A percentile compares a stretch with the other conserved stretches of the same genome.
Evolutionary conservation across 139 green algal species (phyloP).

Genomic region (Chara braunii): DNA sequence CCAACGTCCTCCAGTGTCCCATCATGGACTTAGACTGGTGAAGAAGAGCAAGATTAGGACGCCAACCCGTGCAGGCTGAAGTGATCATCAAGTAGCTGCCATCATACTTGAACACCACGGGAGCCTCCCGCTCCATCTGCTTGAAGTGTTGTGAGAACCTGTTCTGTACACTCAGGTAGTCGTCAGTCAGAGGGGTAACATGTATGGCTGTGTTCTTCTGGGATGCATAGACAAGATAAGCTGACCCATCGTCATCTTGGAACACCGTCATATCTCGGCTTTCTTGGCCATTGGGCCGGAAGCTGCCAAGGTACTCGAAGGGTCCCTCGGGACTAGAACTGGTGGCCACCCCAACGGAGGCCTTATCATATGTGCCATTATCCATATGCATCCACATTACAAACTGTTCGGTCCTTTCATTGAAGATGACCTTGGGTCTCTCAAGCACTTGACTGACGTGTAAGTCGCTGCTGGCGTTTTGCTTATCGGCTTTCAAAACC

Average conservation of each 20-base stretch:
- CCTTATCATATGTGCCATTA: constrained; percentile 41
- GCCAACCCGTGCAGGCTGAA: constrained; percentile 51
- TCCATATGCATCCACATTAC: constrained; percentile 54
- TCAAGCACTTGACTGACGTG: constrained; percentile 38
- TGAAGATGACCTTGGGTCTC: constrained; percentile 46
- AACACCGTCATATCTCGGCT: constrained; percentile 49
- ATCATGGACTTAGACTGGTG: constrained; percentile 22
- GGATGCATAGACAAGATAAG: constrained; percentile 44
- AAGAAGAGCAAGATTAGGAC: constrained; percentile 39
- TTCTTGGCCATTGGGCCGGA: constrained; percentile 36
- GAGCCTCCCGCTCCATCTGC: constrained; percentile 36
- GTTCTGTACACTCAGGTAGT: constrained; percentile 27
- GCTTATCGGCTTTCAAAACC: constrained; percentile 17
- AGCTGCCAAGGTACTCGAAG: constrained; percentile 44
- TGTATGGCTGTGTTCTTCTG: constrained; percentile 49
- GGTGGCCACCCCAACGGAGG: constrained; percentile 34
- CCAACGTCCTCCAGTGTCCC: constrained; percentile 32
- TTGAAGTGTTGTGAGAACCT: constrained; percentile 8
- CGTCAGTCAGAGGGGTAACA: constrained; percentile 29
- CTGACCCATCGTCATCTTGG: constrained; percentile 37
- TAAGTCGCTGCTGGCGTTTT: constrained; percentile 35
- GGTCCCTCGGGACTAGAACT: constrained; percentile 25
- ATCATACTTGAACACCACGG: constrained; percentile 45
- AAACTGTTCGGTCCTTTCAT: constrained; percentile 21
- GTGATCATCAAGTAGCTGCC: constrained; percentile 44